phyloP scores from a whole-genome alignment of 495 filamentous ascomycete species.

The Neurospora sp. region DNA sequence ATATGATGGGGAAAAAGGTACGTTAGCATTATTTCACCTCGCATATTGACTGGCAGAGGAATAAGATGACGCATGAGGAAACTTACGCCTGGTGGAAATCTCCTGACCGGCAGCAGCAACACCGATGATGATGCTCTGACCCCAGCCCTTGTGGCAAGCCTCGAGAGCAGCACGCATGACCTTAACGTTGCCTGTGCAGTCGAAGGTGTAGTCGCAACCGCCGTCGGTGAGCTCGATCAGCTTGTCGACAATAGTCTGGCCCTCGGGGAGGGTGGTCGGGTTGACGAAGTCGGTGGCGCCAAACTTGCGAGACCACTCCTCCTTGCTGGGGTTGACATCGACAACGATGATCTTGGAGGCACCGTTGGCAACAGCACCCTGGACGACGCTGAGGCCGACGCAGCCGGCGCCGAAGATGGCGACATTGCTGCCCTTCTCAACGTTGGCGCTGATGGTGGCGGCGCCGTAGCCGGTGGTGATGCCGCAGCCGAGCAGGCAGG shows the following conservation, averaged over 20 bases:
- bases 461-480: slow-evolving; percentile 98
- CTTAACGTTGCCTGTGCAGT: slow-evolving; percentile 93
- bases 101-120: slow-evolving; percentile 97
- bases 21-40: slow-evolving; percentile 10
- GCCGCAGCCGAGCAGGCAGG: slow-evolving; percentile 91
- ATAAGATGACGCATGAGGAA: neutral
- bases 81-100: slow-evolving; percentile 90
- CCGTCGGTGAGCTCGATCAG: slow-evolving; percentile 98
- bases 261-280: slow-evolving; percentile 62
- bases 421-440: slow-evolving; percentile 83
- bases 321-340: slow-evolving; percentile 87
- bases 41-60: neutral
- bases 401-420: slow-evolving; percentile 95
- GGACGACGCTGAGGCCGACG: slow-evolving; percentile 88
- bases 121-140: slow-evolving; percentile 94
- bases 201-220: slow-evolving; percentile 97
- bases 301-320: slow-evolving; percentile 87
- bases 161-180: slow-evolving; percentile 96
- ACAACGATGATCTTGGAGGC: slow-evolving; percentile 90
- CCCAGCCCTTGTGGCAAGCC: slow-evolving; percentile 99
- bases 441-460: slow-evolving; percentile 80
- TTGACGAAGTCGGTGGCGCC: slow-evolving; percentile 97
- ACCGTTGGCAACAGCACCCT: slow-evolving; percentile 83
- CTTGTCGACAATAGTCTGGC: slow-evolving; percentile 76
- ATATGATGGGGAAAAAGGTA: slow-evolving; percentile 6